Percentiles rank a stretch among this genome's conserved stretches.
phyloP scores from a whole-genome alignment of 768 basidiomycete genomes.

The Hypholoma sublateritium region DNA sequence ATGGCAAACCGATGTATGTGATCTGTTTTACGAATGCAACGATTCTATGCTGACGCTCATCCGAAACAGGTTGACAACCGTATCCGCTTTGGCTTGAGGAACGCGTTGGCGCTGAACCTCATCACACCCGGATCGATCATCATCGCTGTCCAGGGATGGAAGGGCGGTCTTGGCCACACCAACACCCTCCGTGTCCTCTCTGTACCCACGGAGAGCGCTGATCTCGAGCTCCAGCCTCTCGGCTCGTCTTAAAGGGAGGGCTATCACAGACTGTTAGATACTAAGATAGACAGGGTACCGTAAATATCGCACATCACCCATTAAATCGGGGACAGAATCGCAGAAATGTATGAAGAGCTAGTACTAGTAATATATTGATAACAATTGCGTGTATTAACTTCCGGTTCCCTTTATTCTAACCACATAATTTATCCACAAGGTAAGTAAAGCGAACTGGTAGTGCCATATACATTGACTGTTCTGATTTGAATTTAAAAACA shows the following conservation, averaged over 20 bases:
- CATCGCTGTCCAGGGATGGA: constrained; percentile 99
- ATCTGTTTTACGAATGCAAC: background rate
- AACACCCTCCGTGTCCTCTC: constrained; percentile 85
- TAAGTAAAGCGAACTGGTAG: no score
- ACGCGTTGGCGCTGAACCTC: constrained; percentile 80
- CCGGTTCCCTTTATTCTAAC: background rate
- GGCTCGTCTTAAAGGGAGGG: constrained; percentile 25
- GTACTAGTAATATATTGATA: background rate
- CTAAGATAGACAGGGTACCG: background rate
- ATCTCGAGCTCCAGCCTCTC: constrained; percentile 70
- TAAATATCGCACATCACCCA: background rate
- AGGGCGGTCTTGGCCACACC: constrained; percentile 94
- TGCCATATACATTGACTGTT: no score
- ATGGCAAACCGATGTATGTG: constrained; percentile 95
- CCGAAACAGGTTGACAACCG: constrained; percentile 76
- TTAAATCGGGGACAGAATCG: background rate
- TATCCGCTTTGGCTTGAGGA: constrained; percentile 84
- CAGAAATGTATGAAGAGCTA: constrained; percentile 1
- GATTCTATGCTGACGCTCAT: constrained; percentile 9
- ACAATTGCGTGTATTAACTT: background rate
- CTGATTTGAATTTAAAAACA: no score
- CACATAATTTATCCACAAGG: no score
- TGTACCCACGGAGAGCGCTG: constrained; percentile 79
- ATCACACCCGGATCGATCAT: constrained; percentile 88
- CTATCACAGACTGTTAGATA: background rate